Evolutionary conservation across 208 protist genomes (phyloP).

Genomic region (Leishmania lainsoni): DNA sequence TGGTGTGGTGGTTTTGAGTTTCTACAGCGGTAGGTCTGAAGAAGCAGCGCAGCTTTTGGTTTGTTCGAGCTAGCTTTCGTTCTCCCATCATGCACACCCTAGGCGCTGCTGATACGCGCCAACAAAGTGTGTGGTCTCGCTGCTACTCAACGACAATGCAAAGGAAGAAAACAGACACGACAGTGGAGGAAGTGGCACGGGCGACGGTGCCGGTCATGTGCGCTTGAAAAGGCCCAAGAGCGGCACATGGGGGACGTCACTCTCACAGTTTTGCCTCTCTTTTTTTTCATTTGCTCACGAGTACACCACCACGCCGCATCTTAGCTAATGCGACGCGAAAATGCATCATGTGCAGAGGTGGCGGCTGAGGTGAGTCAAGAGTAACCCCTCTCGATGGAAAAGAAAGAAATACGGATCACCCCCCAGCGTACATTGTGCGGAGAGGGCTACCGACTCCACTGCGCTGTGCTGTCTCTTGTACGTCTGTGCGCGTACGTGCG

Average conservation of each 20-base stretch:
- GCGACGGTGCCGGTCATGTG: neutral
- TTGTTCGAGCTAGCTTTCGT: neutral
- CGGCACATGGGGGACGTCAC: neutral
- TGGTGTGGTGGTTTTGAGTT: neutral
- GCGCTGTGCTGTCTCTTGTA: neutral
- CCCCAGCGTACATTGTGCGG: neutral
- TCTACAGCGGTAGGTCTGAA: neutral
- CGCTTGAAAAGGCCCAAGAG: neutral
- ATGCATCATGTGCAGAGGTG: neutral
- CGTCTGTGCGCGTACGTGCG: neutral
- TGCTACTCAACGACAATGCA: neutral
- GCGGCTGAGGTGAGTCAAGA: neutral
- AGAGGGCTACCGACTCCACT: neutral
- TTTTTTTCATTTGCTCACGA: neutral
- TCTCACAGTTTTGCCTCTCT: neutral
- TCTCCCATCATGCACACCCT: neutral
- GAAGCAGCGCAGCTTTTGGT: neutral
- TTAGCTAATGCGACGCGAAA: neutral
- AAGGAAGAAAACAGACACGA: neutral
- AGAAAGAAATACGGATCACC: neutral
- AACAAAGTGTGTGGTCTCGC: neutral
- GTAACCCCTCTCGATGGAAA: neutral
- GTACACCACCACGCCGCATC: neutral
- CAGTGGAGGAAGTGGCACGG: neutral
- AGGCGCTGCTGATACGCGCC: neutral